Evolutionary conservation across 495 filamentous ascomycete genomes (phyloP).

Genomic region (Clohesyomyces aquaticus): DNA sequence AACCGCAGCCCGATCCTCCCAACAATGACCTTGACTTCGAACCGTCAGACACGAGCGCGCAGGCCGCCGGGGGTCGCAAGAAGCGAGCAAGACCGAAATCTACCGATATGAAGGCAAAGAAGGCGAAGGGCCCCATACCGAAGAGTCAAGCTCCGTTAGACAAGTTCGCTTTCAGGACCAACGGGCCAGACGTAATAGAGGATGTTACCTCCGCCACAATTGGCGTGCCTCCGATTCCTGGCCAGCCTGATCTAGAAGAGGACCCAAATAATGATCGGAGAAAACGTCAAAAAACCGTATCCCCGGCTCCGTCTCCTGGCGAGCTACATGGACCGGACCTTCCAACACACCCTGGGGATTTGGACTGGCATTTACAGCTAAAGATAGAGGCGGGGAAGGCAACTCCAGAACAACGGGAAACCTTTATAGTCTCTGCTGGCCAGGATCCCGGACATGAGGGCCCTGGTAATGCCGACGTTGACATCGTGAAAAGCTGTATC

Average conservation of each 20-base stretch:
- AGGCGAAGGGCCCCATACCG: background rate
- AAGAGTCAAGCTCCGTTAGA: conserved; percentile 20
- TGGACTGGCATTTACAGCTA: conserved; percentile 38
- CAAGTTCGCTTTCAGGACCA: conserved; percentile 16
- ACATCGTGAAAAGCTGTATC: too few species aligned
- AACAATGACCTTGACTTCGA: conserved; percentile 24
- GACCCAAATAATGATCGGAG: conserved; percentile 33
- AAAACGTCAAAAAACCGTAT: conserved; percentile 40
- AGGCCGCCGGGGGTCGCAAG: conserved; percentile 12
- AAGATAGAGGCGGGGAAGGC: conserved; percentile 28
- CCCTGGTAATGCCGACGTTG: too few species aligned
- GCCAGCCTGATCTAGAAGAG: conserved; percentile 9
- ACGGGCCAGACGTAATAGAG: background rate
- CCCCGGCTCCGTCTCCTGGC: background rate
- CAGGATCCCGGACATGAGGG: too few species aligned
- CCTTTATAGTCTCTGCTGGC: too few species aligned
- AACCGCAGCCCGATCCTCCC: background rate
- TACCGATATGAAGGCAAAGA: conserved; percentile 11
- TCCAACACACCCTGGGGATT: background rate
- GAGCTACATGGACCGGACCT: background rate
- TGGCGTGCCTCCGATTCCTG: background rate
- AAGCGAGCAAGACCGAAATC: conserved; percentile 23
- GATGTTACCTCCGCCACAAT: background rate
- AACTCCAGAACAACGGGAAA: too few species aligned
- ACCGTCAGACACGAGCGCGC: conserved; percentile 9